Base-by-base conservation (phyloP, 805 yeast genomes). In the Wickerhamiella dianesei region DNA sequence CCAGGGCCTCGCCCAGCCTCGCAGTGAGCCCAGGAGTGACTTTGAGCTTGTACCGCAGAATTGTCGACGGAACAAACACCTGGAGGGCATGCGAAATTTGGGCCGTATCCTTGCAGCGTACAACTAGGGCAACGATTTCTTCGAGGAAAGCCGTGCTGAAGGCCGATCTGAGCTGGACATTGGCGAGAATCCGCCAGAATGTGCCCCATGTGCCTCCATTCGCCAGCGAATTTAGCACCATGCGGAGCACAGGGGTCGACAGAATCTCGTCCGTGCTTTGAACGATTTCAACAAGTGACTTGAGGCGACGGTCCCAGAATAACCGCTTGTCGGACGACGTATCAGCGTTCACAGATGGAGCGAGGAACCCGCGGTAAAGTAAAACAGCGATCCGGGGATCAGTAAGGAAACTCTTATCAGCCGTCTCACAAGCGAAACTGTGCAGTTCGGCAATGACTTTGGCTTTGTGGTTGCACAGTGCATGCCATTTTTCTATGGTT, bases 101-200 rank as follows among this genome's bases (percentile, higher is more conserved):
- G 3, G 22, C 44, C 19, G 43, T 46, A 36, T 59, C 55, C 14
- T 65, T 66, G 2, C 61, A 44, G 20, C 55, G 53, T 2, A 61
- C 54, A 3, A 63, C 61, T 36, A 64, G 49, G 6, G 62, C 53
- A 5, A 58, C 53, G 21, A 59, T 51, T 9, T 50, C 37, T 16
- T 53, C 53, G 45, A 57, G 44, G 35, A 56, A 42, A 35, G 52
- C 55, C 3, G 44, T 21, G 20, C 53, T 58, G 3, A 59, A 37
- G 6, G 48, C 35, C 2, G 52, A 48, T 3, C 53, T 44, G 12
- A 41, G 16, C 4, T 45, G 39, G 12, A 59, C 48, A n/a, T 49
- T 48, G 19, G 54, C 49, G 53, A 60, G 55, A 2, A 57, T 43
- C 19, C 54, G 49, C 67, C 67, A 64, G 41, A 65, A 61, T 19